phyloP scores from a whole-genome alignment of 352 stramenopile species.

The Phytopythium montanum region DNA sequence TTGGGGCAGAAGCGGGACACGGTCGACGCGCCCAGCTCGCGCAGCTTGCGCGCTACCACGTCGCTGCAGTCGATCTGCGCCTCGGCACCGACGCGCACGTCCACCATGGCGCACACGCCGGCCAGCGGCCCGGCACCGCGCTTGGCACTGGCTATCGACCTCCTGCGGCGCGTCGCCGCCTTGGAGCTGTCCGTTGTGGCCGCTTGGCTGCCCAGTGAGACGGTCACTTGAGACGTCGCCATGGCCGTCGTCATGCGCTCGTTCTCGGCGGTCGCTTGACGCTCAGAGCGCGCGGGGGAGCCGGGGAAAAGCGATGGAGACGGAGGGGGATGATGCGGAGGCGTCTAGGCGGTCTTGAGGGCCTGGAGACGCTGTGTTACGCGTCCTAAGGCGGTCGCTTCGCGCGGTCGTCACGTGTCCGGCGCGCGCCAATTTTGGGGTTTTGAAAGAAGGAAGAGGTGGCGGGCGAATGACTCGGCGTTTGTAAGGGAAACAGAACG shows the following conservation, averaged over 20 bases:
- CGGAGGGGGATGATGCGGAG: neutral
- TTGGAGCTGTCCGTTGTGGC: neutral
- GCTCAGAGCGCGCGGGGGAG: no score
- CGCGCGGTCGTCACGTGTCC: neutral
- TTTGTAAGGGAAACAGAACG: no score
- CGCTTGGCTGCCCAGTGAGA: neutral
- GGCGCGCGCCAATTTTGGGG: slow-evolving; percentile 2
- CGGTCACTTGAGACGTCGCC: neutral
- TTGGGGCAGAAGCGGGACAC: slow-evolving; percentile 61
- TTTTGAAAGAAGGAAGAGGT: slow-evolving; percentile 3
- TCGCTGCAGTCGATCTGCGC: slow-evolving; percentile 79
- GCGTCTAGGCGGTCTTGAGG: neutral
- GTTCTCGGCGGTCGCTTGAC: neutral
- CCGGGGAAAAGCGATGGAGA: no score
- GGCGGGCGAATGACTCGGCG: no score
- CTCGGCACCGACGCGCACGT: slow-evolving; percentile 65
- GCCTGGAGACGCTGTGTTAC: neutral
- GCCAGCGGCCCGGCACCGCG: slow-evolving; percentile 21
- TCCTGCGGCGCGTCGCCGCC: neutral
- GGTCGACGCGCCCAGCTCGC: slow-evolving; percentile 59
- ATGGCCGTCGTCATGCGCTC: neutral
- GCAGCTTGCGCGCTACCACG: slow-evolving; percentile 63
- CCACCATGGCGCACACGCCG: slow-evolving; percentile 68
- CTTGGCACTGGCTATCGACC: neutral
- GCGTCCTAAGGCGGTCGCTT: neutral